phyloP scores from a whole-genome alignment of 192 early-diverging fungal species.

The Funneliformis mosseae region DNA sequence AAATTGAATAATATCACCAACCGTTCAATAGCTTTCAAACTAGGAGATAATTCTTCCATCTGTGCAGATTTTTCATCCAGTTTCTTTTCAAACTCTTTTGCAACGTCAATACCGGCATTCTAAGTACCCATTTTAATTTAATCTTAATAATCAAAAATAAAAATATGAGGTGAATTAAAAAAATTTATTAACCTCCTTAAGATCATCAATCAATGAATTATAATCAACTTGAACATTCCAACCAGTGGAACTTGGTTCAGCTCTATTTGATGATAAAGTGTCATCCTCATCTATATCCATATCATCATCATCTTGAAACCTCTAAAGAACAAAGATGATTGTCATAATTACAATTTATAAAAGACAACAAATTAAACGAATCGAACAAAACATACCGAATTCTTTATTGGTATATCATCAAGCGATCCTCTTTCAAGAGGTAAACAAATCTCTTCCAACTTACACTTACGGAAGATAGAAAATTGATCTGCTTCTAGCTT shows the following conservation, averaged over 20 bases:
- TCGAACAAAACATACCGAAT: slow-evolving; percentile 50
- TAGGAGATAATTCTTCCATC: slow-evolving; percentile 89
- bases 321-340: slow-evolving; percentile 31
- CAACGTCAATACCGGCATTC: slow-evolving; percentile 47
- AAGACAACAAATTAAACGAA: slow-evolving; percentile 17
- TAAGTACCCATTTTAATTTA: not conserved
- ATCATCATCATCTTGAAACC: slow-evolving; percentile 32
- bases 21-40: slow-evolving; percentile 85
- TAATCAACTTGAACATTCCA: slow-evolving; percentile 4
- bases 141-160: not conserved
- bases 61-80: slow-evolving; percentile 61
- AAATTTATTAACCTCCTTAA: not conserved
- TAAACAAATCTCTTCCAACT: slow-evolving; percentile 91
- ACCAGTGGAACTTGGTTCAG: slow-evolving; percentile 26
- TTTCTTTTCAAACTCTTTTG: slow-evolving; percentile 67
- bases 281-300: slow-evolving; percentile 56
- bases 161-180: not conserved
- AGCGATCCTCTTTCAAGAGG: slow-evolving; percentile 77
- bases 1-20: not conserved
- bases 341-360: not conserved
- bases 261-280: slow-evolving; percentile 3
- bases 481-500: slow-evolving; percentile 74
- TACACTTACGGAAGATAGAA: slow-evolving; percentile 83
- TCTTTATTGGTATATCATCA: slow-evolving; percentile 74
- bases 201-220: slow-evolving; percentile 3